Evolutionary conservation across 2,329 filamentous ascomycete species (phyloP).

Genomic region (Fonsecaea nubica): DNA sequence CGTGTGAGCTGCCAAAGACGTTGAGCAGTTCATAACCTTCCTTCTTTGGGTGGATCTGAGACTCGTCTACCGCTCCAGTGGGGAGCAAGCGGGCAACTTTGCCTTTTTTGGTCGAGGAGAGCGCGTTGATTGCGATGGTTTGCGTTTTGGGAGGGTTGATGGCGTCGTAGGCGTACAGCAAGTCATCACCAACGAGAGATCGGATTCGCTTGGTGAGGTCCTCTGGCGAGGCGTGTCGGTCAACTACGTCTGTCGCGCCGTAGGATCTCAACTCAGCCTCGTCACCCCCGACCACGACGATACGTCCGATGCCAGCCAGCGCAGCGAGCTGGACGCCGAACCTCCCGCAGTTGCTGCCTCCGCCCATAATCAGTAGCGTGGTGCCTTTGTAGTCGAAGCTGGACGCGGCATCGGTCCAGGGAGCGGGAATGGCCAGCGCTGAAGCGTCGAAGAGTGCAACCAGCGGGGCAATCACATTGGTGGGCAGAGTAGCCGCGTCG

Average conservation of each 20-base stretch:
- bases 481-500: conserved; percentile 49
- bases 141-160: conserved; percentile 42
- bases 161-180: conserved; percentile 50
- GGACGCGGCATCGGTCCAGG: conserved; percentile 29
- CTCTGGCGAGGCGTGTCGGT: conserved; percentile 46
- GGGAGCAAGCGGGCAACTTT: conserved; percentile 42
- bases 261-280: conserved; percentile 44
- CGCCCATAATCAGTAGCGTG: conserved; percentile 41
- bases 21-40: conserved; percentile 45
- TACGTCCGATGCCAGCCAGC: conserved; percentile 46
- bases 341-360: conserved; percentile 40
- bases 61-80: conserved; percentile 38
- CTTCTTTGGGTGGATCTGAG: conserved; percentile 44
- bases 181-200: conserved; percentile 48
- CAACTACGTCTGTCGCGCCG: conserved; percentile 53
- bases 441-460: conserved; percentile 47
- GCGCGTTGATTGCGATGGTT: conserved; percentile 44
- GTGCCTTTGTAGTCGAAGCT: conserved; percentile 36
- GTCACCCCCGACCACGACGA: conserved; percentile 48
- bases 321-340: conserved; percentile 41
- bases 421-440: conserved; percentile 42
- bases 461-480: conserved; percentile 46
- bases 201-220: conserved; percentile 45
- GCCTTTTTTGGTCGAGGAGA: conserved; percentile 49
- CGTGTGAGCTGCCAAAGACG: conserved; percentile 42